Evolutionary conservation across 2,329 filamentous ascomycete species (phyloP), one percentile per base, ranked within the genome.

Genomic region (Mariannaea elegans): DNA sequence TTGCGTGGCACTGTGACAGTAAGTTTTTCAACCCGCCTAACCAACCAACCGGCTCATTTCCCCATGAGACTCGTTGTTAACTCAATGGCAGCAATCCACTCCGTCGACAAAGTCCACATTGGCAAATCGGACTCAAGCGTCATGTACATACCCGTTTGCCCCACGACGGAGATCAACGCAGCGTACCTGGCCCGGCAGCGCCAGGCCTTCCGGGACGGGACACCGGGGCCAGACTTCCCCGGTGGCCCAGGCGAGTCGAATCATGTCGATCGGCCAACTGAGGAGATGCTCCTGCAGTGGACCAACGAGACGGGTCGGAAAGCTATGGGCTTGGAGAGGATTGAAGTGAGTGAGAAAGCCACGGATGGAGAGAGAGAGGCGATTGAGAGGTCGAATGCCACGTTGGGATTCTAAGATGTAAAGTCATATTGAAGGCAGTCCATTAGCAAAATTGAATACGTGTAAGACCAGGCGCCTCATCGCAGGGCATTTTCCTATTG

Each of bases 141-240:
- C 0, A 71, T 97, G 60, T 97, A 97, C 71, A 97, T 97, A 55
- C 93, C 94, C 0, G 89, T 92, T 0, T 95, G 91, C 54, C 93
- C 94, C 0, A 82, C 93, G 27, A 97, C 93, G 1, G 85, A 89
- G 52, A 78, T 81, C 36, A 97, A 95, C 68, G 88, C 90, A 0
- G 77, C 84, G 19, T 95, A 94, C 71, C 80, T 94, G 1, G 82
- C 77, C 2, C 82, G 86, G 14, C 93, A 97, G 77, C 84, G 90
- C 18, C 81, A 86, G n/a, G 85, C 87, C 0, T 95, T 95, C 66
- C 75, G 90, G 3, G 72, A 79, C 0, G 93, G 93, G 4, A 85
- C 82, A 0, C 89, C 89, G 0, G 85, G 83, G 0, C 89, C 88
- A 27, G 90, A 93, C 67, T 92, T 92, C 71, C 89, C 89, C 0